Evolutionary conservation across 495 filamentous ascomycete species (phyloP).

Genomic region (Thozetella sp.): DNA sequence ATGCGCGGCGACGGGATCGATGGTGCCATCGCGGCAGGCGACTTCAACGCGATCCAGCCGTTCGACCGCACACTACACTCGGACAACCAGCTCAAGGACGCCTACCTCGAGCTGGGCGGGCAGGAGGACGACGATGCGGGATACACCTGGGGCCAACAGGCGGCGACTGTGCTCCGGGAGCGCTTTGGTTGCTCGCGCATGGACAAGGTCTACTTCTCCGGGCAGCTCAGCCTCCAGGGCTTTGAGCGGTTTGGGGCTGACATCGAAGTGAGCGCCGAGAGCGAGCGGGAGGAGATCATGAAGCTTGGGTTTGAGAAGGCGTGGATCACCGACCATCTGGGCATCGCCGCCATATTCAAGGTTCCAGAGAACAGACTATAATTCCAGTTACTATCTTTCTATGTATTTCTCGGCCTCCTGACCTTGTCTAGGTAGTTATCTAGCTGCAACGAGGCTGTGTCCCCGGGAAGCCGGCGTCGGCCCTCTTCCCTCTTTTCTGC

Average conservation of each 20-base stretch:
- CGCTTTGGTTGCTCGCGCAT: slow-evolving; percentile 47
- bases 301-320: slow-evolving; percentile 11
- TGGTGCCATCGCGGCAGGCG: slow-evolving; percentile 36
- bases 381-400: no score
- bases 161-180: slow-evolving; percentile 22
- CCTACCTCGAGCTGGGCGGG: slow-evolving; percentile 53
- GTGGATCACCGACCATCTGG: slow-evolving; percentile 29
- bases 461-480: no score
- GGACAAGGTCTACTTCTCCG: slow-evolving; percentile 50
- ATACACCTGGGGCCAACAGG: slow-evolving; percentile 60
- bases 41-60: slow-evolving; percentile 58
- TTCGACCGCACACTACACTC: slow-evolving; percentile 46
- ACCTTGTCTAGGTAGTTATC: no score
- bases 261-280: slow-evolving; percentile 19
- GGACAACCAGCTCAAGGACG: slow-evolving; percentile 49
- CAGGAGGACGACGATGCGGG: slow-evolving; percentile 49
- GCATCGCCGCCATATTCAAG: no score
- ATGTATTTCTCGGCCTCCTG: no score
- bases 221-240: slow-evolving; percentile 21
- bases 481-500: no score
- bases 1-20: slow-evolving; percentile 23
- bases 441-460: no score
- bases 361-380: no score
- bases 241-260: slow-evolving; percentile 45
- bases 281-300: slow-evolving; percentile 1